phyloP scores from a whole-genome alignment of 169 alveolate species.

The Plasmodium gallinaceum region DNA sequence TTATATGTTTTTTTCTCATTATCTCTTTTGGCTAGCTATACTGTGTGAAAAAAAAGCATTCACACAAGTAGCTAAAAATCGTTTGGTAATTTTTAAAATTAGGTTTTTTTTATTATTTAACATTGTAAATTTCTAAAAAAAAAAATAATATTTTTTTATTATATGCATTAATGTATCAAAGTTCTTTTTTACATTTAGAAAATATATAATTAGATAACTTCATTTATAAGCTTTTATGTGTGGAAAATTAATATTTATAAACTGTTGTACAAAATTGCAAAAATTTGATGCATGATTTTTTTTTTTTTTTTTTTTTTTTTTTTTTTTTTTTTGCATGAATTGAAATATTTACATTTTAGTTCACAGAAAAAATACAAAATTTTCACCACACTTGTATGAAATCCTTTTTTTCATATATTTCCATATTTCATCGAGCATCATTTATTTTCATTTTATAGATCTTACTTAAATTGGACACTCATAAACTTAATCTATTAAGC shows the following conservation, averaged over 20 bases:
- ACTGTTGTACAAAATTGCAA: constrained; percentile 21
- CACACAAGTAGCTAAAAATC: neutral
- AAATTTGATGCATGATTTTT: neutral
- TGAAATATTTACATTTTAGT: neutral
- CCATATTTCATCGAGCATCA: neutral
- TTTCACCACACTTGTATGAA: neutral
- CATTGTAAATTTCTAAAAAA: neutral
- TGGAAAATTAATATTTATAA: constrained; percentile 7
- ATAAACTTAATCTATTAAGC: neutral
- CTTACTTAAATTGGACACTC: neutral
- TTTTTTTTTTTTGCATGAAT: constrained; percentile 14
- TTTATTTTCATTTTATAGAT: neutral
- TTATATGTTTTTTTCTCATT: neutral
- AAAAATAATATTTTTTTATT: neutral
- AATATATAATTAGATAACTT: too few relatives aligned
- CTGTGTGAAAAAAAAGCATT: neutral
- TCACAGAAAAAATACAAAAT: constrained; percentile 3
- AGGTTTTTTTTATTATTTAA: neutral
- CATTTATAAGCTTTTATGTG: neutral
- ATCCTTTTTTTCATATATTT: constrained; percentile 3
- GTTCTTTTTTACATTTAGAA: too few relatives aligned
- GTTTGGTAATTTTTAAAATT: neutral
- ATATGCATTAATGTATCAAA: neutral
- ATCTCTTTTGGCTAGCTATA: constrained; percentile 2
- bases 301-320: neutral